These are phyloP conservation scores for Talaromyces stipitatus DNA, from an alignment of 495 filamentous ascomycete genomes.

Conservation along the genomic window DNA sequence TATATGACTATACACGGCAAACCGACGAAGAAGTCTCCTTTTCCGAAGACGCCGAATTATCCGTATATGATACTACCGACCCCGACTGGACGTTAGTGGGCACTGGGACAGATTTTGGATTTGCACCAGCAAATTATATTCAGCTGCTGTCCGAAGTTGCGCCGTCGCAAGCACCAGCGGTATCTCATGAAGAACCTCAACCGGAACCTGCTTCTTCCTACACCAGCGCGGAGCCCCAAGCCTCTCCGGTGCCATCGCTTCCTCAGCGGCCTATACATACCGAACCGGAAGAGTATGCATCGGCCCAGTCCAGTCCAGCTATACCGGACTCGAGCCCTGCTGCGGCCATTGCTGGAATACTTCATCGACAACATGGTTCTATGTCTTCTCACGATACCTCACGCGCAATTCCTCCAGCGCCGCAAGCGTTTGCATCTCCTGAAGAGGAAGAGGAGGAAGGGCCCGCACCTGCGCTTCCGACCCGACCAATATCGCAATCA, in stretches of 20 bases:
- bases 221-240: constrained; percentile 14
- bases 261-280: constrained; percentile 25
- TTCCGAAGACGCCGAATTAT: constrained; percentile 74
- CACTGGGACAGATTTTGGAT: constrained; percentile 77
- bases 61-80: constrained; percentile 85
- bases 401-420: constrained; percentile 28
- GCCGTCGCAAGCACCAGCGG: constrained; percentile 3
- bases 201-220: background rate
- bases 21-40: constrained; percentile 98
- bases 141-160: constrained; percentile 45
- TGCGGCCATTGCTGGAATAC: constrained; percentile 62
- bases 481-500: constrained; percentile 57
- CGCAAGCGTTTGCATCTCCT: constrained; percentile 31
- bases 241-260: constrained; percentile 23
- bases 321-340: constrained; percentile 54
- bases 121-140: constrained; percentile 97
- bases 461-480: constrained; percentile 60
- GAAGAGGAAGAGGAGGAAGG: constrained; percentile 51
- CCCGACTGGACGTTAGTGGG: constrained; percentile 96
- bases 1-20: constrained; percentile 94
- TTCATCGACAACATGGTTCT: constrained; percentile 46
- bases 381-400: constrained; percentile 21
- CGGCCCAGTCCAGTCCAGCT: constrained; percentile 19
- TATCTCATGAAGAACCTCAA: background rate
- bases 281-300: constrained; percentile 8